Evolutionary conservation across 139 green algal genomes (phyloP).

Genomic region (Microglena sp.): DNA sequence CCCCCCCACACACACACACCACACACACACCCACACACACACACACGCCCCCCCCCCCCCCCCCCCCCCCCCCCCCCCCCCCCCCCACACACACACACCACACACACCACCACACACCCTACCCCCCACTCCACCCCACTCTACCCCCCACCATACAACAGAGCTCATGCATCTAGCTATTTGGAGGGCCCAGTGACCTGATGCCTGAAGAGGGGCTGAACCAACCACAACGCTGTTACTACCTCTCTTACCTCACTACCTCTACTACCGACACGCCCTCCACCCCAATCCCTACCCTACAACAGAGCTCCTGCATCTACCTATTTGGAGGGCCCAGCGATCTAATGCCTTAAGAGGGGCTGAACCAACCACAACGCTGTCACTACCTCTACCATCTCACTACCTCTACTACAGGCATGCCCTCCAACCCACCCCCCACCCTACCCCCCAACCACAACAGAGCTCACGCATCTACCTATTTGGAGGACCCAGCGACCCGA

Average conservation of each 20-base stretch:
- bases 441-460: slow-evolving; percentile 21
- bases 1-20: too few species aligned
- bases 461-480: slow-evolving; percentile 74
- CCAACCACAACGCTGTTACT: slow-evolving; percentile 37
- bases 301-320: slow-evolving; percentile 69
- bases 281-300: neutral
- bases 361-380: too few species aligned
- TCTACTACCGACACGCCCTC: neutral
- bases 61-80: too few species aligned
- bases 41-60: too few species aligned
- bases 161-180: slow-evolving; percentile 68
- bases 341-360: too few species aligned
- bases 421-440: neutral
- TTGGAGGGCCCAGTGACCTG: slow-evolving; percentile 74
- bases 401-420: neutral
- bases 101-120: too few species aligned
- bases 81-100: too few species aligned
- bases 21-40: too few species aligned
- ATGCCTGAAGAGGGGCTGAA: slow-evolving; percentile 75
- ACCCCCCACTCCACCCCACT: neutral
- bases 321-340: slow-evolving; percentile 71
- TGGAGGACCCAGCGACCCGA: slow-evolving; percentile 62
- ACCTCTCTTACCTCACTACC: too few species aligned
- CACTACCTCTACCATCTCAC: too few species aligned
- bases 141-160: slow-evolving; percentile 27